Evolutionary conservation across 495 filamentous ascomycete species (phyloP), one percentile per base, ranked within the genome.

Genomic region (Cercophora newfieldiana): DNA sequence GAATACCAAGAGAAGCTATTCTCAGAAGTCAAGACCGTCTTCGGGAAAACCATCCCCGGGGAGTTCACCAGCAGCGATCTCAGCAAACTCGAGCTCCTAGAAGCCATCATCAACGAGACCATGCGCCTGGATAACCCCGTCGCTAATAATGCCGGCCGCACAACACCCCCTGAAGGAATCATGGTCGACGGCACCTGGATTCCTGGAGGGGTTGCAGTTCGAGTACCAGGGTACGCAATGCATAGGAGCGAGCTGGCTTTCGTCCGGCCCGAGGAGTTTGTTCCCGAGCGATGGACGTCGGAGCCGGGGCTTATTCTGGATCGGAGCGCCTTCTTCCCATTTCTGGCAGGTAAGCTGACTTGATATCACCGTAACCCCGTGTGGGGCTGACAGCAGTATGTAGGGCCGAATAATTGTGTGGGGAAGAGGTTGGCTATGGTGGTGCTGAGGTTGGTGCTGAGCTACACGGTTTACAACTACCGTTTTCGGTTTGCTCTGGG

Each of bases 241-340:
- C 61, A 58, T 7, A 26, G 56, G 22, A 65, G 67, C 63, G 26
- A 68, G 50, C 59, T 59, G 10, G 64, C 22, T 19, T 59, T 67
- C 51, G 19, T 55, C 1, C 59, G 16, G 25, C 47, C 62, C 29
- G 58, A 66, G 8, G 49, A 66, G 3, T 63, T 64, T 26, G 65
- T 87, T 48, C 87, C 86, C 0, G 85, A 88, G 68, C 79, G 87
- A 25, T 89, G 85, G 84, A 79, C 71, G 59, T 71, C 72, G 2
- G 68, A 67, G 50, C 75, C 74, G 0, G 82, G 86, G 25, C 71
- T 86, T 53, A 73, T 82, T 30, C 75, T 69, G 2, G 72, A 85
- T 53, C 79, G 75, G 62, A 68, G 68, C 3, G 85, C 81, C 1
- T 88, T 84, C 58, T 68, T 75, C 1, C 87, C 87, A 0, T 89